Conservation (phyloP, 345 rosid genomes). For the Linum usitatissimum region DNA sequence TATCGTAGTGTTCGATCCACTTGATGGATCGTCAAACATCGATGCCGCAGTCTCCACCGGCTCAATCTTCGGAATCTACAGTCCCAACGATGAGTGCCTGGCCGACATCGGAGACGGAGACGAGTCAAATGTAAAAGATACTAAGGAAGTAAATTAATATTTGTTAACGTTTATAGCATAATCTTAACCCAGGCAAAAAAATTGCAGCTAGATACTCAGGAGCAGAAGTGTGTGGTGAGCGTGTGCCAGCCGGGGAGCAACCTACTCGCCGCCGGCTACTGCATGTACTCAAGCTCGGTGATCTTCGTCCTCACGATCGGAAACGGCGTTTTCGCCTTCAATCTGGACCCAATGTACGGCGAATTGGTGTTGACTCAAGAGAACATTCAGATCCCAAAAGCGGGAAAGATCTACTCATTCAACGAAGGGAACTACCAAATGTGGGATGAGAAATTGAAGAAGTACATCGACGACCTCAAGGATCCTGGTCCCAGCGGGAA, state of each 20-base stretch:
- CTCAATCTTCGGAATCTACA: constrained; percentile 30
- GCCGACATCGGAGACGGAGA: constrained; percentile 14
- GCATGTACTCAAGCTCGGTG: constrained; percentile 28
- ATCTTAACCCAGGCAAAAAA: neutral
- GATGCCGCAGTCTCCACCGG: constrained; percentile 29
- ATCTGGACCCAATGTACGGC: constrained; percentile 24
- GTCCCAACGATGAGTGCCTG: constrained; percentile 26
- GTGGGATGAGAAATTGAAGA: constrained; percentile 30
- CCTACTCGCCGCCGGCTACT: constrained; percentile 29
- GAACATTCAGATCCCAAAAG: constrained; percentile 25
- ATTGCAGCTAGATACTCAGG: constrained; percentile 22
- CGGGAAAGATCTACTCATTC: constrained; percentile 23
- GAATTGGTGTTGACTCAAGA: constrained; percentile 30
- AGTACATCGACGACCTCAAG: constrained; percentile 21
- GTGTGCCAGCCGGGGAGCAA: constrained; percentile 30
- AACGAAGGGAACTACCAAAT: constrained; percentile 28
- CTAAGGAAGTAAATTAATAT: neutral
- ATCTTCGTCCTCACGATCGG: constrained; percentile 28
- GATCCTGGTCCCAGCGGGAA: constrained; percentile 25
- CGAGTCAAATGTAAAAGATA: constrained; percentile 11
- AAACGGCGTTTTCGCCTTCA: constrained; percentile 24
- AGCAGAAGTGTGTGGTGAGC: constrained; percentile 23
- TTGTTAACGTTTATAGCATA: neutral
- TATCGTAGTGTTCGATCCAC: constrained; percentile 28
- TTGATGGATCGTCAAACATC: constrained; percentile 30